Conservation (phyloP, 2,329 filamentous ascomycete species). For the Fusarium napiforme region DNA sequence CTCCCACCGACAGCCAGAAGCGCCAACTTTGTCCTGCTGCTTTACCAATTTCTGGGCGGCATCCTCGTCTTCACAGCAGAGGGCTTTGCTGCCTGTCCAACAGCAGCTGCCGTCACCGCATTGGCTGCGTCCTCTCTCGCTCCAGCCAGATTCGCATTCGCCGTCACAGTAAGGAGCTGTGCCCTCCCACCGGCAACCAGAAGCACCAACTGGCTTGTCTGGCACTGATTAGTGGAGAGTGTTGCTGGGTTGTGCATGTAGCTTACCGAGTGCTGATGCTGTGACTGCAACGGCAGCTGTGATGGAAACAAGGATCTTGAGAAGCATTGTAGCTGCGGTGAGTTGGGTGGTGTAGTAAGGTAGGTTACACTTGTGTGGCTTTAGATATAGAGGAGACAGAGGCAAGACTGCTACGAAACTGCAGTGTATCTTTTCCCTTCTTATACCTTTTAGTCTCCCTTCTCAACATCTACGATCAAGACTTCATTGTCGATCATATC, state of each 20-base stretch:
- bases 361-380: background rate
- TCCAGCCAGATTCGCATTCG: fast-evolving
- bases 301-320: background rate
- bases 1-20: no score
- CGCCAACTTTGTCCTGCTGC: background rate
- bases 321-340: background rate
- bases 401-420: fast-evolving
- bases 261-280: background rate
- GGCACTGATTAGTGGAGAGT: background rate
- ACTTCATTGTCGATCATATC: background rate
- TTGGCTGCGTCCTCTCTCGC: background rate
- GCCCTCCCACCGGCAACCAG: background rate
- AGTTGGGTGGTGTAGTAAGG: background rate
- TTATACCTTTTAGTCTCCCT: background rate
- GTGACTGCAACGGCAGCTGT: background rate
- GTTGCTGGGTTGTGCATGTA: fast-evolving
- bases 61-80: background rate
- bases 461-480: background rate
- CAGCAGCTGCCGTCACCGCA: background rate
- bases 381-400: background rate
- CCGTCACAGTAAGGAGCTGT: background rate
- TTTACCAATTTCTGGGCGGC: background rate
- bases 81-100: background rate
- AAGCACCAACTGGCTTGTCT: background rate
- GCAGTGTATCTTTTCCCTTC: background rate